Percentiles rank a stretch among this genome's conserved stretches.
Evolutionary conservation across 2,329 filamentous ascomycete species (phyloP).

Genomic region (Chalaropsis ovoidea): DNA sequence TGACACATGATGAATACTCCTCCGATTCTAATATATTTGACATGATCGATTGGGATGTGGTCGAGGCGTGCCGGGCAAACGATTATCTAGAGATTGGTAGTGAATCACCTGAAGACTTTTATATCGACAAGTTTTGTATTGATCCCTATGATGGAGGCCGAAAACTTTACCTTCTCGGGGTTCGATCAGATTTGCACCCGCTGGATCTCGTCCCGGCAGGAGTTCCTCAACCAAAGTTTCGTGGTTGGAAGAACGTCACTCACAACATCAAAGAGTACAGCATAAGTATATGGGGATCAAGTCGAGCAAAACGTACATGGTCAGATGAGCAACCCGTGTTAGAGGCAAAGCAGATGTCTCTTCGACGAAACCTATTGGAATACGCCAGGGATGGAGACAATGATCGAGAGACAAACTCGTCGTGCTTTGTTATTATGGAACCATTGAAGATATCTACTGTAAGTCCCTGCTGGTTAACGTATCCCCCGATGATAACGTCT

Average conservation of each 20-base stretch:
- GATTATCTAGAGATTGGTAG: slow-evolving; percentile 33
- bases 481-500: background rate
- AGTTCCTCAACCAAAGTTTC: slow-evolving; percentile 41
- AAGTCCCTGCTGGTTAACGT: slow-evolving; percentile 33
- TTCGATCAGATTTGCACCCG: slow-evolving; percentile 50
- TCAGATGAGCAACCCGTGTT: slow-evolving; percentile 69
- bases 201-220: slow-evolving; percentile 53
- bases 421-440: slow-evolving; percentile 63
- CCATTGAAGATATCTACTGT: slow-evolving; percentile 67
- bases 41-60: slow-evolving; percentile 53
- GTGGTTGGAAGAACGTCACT: slow-evolving; percentile 35
- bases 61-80: slow-evolving; percentile 36
- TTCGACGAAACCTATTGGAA: slow-evolving; percentile 77
- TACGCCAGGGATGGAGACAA: slow-evolving; percentile 47
- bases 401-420: slow-evolving; percentile 32
- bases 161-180: slow-evolving; percentile 46
- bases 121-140: slow-evolving; percentile 43
- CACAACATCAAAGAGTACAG: slow-evolving; percentile 73
- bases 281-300: slow-evolving; percentile 59
- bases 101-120: slow-evolving; percentile 41
- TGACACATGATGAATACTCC: slow-evolving; percentile 28
- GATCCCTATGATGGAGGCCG: slow-evolving; percentile 55
- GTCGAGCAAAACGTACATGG: slow-evolving; percentile 44
- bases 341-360: slow-evolving; percentile 59
- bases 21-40: background rate